These are phyloP conservation scores for Helotiales sp. DNA, from an alignment of 2,329 filamentous ascomycete species.

Conservation along the genomic window DNA sequence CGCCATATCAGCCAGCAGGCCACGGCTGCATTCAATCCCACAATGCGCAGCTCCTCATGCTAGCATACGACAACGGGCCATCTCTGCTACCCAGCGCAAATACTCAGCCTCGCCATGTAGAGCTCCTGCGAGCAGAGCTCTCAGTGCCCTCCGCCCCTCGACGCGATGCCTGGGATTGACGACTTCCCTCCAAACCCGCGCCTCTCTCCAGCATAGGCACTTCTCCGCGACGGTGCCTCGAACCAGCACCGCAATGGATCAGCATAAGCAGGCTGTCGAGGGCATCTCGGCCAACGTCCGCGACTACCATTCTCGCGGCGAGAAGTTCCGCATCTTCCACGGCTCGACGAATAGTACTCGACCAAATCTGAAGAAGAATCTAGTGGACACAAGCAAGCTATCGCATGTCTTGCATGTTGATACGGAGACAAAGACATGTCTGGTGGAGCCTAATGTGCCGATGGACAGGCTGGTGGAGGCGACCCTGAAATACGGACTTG, in stretches of 20 bases:
- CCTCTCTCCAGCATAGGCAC: not conserved
- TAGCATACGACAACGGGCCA: conserved; percentile 4
- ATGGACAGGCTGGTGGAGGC: conserved; percentile 68
- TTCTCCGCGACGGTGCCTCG: conserved; percentile 10
- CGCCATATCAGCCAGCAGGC: conserved; percentile 30
- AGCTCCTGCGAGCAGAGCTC: not conserved
- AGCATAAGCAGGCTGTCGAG: conserved; percentile 50
- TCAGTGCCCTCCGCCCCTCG: not conserved
- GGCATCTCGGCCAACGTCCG: conserved; percentile 51
- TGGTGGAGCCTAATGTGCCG: conserved; percentile 71
- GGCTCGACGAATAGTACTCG: conserved; percentile 60
- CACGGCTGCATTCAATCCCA: conserved; percentile 13
- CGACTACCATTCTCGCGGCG: conserved; percentile 53
- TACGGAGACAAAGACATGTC: conserved; percentile 47
- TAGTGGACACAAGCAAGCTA: conserved; percentile 56
- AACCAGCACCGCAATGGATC: conserved; percentile 26
- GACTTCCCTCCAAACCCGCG: not conserved
- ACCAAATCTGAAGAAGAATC: conserved; percentile 46
- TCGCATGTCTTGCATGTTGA: conserved; percentile 53
- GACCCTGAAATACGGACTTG: conserved; percentile 57
- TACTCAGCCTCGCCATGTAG: not conserved
- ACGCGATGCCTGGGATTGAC: not conserved
- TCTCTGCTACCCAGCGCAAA: conserved; percentile 6
- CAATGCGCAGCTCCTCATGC: not conserved
- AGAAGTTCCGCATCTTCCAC: conserved; percentile 61